Conservation (phyloP, 768 basidiomycete species). For the Rhodotorula diobovata region DNA sequence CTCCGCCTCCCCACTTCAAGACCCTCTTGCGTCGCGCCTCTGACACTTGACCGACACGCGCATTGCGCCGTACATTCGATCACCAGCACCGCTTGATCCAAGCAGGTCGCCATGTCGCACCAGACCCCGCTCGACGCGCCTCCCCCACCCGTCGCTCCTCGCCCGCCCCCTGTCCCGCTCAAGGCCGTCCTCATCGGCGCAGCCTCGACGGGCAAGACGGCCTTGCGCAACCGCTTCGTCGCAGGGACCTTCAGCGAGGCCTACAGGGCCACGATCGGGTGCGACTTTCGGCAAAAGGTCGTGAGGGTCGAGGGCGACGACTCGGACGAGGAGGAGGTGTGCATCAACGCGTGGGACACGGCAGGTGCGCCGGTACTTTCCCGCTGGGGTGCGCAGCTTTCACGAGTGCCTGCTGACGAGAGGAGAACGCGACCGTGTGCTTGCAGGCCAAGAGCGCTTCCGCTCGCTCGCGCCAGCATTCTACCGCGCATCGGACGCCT, state of each 20-base stretch:
- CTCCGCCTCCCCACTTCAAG: too few relatives aligned
- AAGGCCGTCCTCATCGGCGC: constrained; percentile 78
- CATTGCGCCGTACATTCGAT: too few relatives aligned
- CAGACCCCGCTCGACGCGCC: constrained; percentile 51
- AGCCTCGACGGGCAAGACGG: constrained; percentile 71
- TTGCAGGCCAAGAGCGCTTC: constrained; percentile 79
- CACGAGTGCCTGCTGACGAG: too few relatives aligned
- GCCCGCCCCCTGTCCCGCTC: constrained; percentile 2
- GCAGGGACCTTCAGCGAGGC: constrained; percentile 68
- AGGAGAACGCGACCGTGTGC: too few relatives aligned
- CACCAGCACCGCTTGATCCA: too few relatives aligned
- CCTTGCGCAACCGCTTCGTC: constrained; percentile 58
- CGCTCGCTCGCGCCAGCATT: constrained; percentile 75
- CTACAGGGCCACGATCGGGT: constrained; percentile 80
- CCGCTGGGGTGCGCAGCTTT: too few relatives aligned
- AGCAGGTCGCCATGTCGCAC: background rate
- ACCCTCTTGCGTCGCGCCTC: too few relatives aligned
- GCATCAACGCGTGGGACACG: constrained; percentile 64
- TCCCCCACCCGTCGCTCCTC: background rate
- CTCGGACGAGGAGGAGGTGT: too few relatives aligned
- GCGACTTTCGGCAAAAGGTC: constrained; percentile 55
- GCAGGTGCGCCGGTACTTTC: constrained; percentile 6
- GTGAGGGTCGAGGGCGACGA: constrained; percentile 36
- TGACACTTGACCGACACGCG: too few relatives aligned
- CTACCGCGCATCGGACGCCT: constrained; percentile 79